phyloP scores from a whole-genome alignment of 1,284 basidiomycete species.

The Trametes polyzona region DNA sequence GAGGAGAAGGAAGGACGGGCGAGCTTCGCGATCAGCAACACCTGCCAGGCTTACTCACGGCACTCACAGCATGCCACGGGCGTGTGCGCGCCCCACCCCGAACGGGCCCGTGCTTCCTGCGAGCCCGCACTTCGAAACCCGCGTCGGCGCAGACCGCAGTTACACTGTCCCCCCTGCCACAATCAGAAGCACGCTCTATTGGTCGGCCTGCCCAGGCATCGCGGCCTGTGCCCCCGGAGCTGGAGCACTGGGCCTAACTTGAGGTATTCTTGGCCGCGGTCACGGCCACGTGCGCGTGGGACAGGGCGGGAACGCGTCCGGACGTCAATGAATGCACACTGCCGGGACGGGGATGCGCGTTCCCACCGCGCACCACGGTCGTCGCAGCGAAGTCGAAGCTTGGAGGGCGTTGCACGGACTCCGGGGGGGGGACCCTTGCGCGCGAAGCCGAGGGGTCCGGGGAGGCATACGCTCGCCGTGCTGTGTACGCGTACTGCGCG shows the following conservation, averaged over 20 bases:
- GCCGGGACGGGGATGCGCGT: neutral
- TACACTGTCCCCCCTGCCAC: no score
- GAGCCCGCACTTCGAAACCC: no score
- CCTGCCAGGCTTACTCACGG: neutral
- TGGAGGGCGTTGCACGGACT: neutral
- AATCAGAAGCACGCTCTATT: neutral
- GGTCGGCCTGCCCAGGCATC: no score
- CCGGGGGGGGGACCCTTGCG: neutral
- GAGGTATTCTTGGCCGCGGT: neutral
- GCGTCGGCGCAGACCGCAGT: neutral
- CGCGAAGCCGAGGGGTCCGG: neutral
- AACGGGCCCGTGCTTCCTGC: neutral
- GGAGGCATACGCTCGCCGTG: neutral
- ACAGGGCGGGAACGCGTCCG: neutral
- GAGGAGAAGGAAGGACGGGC: neutral
- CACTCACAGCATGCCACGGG: neutral
- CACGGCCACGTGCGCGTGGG: neutral
- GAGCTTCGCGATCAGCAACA: neutral
- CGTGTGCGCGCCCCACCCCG: neutral
- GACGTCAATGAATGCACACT: neutral
- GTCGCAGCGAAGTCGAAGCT: conserved; percentile 9
- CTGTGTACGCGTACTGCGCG: no score
- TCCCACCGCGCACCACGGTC: conserved; percentile 7
- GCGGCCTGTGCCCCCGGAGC: neutral
- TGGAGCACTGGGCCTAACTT: neutral